phyloP scores from a whole-genome alignment of 495 filamentous ascomycete species.

The Glarea lozoyensis region DNA sequence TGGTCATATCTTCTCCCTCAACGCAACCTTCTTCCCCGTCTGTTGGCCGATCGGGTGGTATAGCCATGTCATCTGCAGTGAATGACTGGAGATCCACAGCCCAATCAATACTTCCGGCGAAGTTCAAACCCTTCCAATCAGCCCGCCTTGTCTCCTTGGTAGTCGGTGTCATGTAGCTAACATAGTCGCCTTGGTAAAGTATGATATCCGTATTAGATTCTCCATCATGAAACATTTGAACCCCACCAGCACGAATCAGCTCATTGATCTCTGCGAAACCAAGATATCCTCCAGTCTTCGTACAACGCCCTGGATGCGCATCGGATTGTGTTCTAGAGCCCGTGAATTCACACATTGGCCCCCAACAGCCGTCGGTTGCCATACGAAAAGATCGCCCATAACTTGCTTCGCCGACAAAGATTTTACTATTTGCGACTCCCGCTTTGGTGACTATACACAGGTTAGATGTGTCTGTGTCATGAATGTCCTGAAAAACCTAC shows the following conservation, averaged over 20 bases:
- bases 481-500: too few species aligned
- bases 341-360: constrained; percentile 19
- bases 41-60: too few species aligned
- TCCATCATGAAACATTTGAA: constrained; percentile 5
- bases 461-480: too few species aligned
- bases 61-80: too few species aligned
- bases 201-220: constrained; percentile 26
- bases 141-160: constrained; percentile 19
- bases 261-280: constrained; percentile 27
- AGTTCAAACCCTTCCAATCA: constrained; percentile 20
- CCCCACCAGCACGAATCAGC: constrained; percentile 13
- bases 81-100: constrained; percentile 26
- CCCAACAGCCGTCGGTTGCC: constrained; percentile 21
- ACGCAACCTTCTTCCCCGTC: too few species aligned
- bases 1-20: too few species aligned
- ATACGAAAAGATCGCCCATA: constrained; percentile 31
- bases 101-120: constrained; percentile 31
- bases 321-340: constrained; percentile 13
- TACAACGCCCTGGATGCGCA: constrained; percentile 29
- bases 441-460: constrained; percentile 42
- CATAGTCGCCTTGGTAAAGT: constrained; percentile 27
- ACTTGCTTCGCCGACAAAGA: constrained; percentile 28
- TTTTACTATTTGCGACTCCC: constrained; percentile 27
- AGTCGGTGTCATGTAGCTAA: constrained; percentile 27
- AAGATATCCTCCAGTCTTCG: constrained; percentile 26